phyloP scores from a whole-genome alignment of 2,329 filamentous ascomycete genomes.

The Onygenales sp. region DNA sequence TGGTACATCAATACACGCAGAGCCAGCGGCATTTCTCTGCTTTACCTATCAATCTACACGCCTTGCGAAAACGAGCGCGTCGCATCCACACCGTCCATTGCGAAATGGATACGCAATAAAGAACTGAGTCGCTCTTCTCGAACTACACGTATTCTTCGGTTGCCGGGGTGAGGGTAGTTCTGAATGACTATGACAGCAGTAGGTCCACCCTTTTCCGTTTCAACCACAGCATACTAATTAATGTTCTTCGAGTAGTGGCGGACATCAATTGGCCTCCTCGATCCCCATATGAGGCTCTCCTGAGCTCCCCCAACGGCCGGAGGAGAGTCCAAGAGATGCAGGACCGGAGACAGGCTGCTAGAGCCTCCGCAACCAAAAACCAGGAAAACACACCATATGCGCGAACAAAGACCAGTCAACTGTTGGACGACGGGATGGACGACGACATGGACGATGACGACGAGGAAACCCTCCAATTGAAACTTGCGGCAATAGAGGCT shows the following conservation, averaged over 20 bases:
- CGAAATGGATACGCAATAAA: no score
- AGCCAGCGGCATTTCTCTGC: no score
- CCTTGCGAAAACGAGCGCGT: no score
- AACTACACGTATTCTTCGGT: no score
- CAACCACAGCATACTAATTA: not conserved
- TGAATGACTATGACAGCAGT: slow-evolving; percentile 13
- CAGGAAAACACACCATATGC: slow-evolving; percentile 6
- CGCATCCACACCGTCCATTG: no score
- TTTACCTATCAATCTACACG: no score
- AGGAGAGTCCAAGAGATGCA: slow-evolving; percentile 61
- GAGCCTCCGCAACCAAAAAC: slow-evolving; percentile 37
- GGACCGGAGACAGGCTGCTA: slow-evolving; percentile 57
- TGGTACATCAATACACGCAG: no score
- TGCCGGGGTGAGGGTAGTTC: not conserved
- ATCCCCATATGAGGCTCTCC: slow-evolving; percentile 52
- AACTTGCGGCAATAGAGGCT: slow-evolving; percentile 81
- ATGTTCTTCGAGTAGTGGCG: slow-evolving; percentile 7
- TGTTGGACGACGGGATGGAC: slow-evolving; percentile 14
- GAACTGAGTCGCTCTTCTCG: no score
- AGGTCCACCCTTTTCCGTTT: not conserved
- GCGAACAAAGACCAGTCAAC: slow-evolving; percentile 6
- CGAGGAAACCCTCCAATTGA: slow-evolving; percentile 78
- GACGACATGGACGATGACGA: slow-evolving; percentile 57
- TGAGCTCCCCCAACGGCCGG: slow-evolving; percentile 68
- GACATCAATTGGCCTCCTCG: slow-evolving; percentile 47